Percentiles rank a stretch among this genome's conserved stretches.
phyloP scores from a whole-genome alignment of 768 basidiomycete species.

The Tylopilus sp. region DNA sequence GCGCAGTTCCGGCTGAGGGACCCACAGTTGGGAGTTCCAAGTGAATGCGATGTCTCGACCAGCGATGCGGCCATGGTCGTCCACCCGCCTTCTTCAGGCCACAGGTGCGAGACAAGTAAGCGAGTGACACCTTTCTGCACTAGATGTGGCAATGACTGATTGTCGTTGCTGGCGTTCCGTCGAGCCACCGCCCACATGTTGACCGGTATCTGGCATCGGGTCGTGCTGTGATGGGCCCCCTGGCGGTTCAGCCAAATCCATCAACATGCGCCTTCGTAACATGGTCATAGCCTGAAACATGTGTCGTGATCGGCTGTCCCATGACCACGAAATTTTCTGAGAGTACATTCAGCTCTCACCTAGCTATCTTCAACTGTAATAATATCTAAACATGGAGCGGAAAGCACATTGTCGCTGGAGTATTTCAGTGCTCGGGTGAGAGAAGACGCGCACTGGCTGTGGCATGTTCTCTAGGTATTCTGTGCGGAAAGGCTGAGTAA shows the following conservation, averaged over 20 bases:
- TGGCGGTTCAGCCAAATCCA: not conserved
- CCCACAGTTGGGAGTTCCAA: too few species aligned
- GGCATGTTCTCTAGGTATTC: not conserved
- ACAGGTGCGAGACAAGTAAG: not conserved
- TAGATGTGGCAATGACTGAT: not conserved
- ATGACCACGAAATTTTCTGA: constrained; percentile 11
- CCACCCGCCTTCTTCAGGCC: not conserved
- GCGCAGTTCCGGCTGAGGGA: not conserved
- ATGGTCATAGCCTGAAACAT: constrained; percentile 6
- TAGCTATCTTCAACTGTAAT: constrained; percentile 1
- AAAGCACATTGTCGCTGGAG: not conserved
- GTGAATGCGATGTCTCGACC: not conserved
- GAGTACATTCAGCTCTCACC: constrained; percentile 10
- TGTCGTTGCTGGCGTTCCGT: not conserved
- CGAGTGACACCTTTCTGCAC: not conserved
- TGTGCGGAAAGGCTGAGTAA: not conserved
- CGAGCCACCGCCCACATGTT: not conserved
- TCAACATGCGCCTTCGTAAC: not conserved
- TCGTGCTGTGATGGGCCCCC: constrained; percentile 1
- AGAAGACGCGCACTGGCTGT: not conserved
- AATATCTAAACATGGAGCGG: not conserved
- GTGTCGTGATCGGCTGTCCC: not conserved
- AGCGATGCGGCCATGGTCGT: not conserved
- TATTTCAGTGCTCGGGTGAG: not conserved
- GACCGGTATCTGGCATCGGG: not conserved